Conservation (phyloP, 495 filamentous ascomycete species). For the Letharia columbiana region DNA sequence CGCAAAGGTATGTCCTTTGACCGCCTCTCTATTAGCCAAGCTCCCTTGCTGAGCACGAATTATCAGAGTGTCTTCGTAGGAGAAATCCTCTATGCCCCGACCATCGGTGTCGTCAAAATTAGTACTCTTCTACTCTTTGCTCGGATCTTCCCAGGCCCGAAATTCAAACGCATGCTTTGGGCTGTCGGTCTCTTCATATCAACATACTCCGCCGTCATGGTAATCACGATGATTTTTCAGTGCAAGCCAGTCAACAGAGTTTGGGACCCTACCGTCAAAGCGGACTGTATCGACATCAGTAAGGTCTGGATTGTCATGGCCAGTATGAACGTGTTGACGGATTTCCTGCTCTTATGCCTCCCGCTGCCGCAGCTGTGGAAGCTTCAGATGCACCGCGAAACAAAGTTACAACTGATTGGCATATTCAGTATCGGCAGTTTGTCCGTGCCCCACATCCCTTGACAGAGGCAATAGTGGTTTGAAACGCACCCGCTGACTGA, state of each 20-base stretch:
- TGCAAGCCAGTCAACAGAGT: slow-evolving; percentile 5
- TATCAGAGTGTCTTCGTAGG: not conserved
- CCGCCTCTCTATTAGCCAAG: too few species aligned
- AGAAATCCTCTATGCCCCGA: not conserved
- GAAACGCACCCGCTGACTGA: too few species aligned
- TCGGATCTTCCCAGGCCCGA: slow-evolving; percentile 8
- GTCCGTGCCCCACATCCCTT: not conserved
- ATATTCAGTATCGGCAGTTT: slow-evolving; percentile 14
- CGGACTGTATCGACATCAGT: not conserved
- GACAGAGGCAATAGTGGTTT: too few species aligned
- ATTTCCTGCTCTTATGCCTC: not conserved
- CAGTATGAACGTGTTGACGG: slow-evolving; percentile 11
- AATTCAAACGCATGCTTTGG: not conserved
- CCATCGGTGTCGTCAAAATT: slow-evolving; percentile 4
- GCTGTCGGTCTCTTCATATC: slow-evolving; percentile 3
- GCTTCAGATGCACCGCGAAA: slow-evolving; percentile 1
- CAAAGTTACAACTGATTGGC: slow-evolving; percentile 9
- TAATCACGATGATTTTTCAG: slow-evolving; percentile 3
- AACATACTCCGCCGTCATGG: not conserved
- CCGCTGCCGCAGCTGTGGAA: slow-evolving; percentile 11
- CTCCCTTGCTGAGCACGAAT: not conserved
- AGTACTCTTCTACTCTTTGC: slow-evolving; percentile 11
- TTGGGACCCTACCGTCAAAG: slow-evolving; percentile 2
- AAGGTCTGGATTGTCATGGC: not conserved
- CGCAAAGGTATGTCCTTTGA: slow-evolving; percentile 2